Percentiles rank a stretch among this genome's conserved stretches.
phyloP scores from a whole-genome alignment of 2,329 filamentous ascomycete genomes.

The Clarireedia monteithiana region DNA sequence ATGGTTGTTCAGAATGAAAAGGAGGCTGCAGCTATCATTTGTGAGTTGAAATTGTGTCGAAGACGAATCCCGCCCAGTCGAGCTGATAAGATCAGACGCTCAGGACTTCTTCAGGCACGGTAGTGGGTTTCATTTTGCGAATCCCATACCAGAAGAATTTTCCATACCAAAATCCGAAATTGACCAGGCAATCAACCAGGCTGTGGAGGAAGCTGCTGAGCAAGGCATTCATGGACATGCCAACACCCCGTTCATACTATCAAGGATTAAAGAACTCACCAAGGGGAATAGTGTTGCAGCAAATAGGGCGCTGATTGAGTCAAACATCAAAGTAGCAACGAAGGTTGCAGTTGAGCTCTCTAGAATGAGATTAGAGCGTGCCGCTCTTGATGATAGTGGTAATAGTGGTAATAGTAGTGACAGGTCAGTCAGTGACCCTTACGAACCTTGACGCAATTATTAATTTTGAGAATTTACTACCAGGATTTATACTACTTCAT shows the following conservation, averaged over 20 bases:
- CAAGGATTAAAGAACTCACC: conserved; percentile 61
- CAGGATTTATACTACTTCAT: no score
- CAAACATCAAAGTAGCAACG: conserved; percentile 58
- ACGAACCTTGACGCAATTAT: no score
- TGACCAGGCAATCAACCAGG: conserved; percentile 46
- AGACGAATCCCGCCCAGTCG: not conserved
- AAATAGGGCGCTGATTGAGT: conserved; percentile 57
- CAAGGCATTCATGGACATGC: conserved; percentile 53
- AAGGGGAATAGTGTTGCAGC: conserved; percentile 53
- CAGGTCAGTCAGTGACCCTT: no score
- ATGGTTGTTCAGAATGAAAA: conserved; percentile 64
- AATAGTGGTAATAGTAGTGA: no score
- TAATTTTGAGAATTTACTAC: no score
- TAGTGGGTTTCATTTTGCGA: conserved; percentile 81
- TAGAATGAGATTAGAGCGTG: conserved; percentile 1
- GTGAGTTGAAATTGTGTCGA: conserved; percentile 34
- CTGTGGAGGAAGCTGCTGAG: conserved; percentile 44
- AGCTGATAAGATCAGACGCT: conserved; percentile 42
- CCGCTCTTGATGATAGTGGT: no score
- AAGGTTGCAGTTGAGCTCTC: conserved; percentile 50
- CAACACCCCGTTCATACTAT: conserved; percentile 62
- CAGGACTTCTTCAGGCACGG: conserved; percentile 57
- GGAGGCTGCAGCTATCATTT: conserved; percentile 84
- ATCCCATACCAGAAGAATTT: conserved; percentile 58
- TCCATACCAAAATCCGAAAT: conserved; percentile 54